These are phyloP conservation scores for Gracilaria caudata DNA, from an alignment of 23 red algal genomes.

Conservation along the genomic window DNA sequence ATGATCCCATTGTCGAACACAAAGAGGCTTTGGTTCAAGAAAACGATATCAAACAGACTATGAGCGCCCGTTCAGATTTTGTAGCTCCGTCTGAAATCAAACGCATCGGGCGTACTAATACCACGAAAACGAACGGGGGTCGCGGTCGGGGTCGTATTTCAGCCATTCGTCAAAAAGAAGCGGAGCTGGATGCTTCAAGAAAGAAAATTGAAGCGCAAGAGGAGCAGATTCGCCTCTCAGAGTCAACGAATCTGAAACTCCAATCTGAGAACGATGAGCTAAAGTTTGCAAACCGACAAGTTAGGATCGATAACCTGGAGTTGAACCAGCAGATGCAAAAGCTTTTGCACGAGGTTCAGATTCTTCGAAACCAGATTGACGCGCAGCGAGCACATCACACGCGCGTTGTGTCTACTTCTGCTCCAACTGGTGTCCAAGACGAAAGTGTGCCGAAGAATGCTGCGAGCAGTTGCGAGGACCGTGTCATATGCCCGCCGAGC, in stretches of 20 bases:
- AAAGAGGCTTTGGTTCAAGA: neutral
- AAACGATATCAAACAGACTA: neutral
- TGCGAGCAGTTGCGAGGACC: neutral
- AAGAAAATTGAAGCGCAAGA: constrained; percentile 31
- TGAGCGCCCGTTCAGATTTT: constrained; percentile 39
- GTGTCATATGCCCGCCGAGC: neutral
- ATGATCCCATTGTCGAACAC: neutral
- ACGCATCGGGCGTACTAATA: neutral
- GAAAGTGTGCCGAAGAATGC: neutral
- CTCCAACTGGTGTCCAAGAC: neutral
- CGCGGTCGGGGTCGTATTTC: neutral
- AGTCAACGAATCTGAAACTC: neutral
- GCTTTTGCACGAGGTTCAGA: constrained; percentile 32
- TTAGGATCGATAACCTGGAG: constrained; percentile 31
- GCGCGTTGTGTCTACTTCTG: neutral
- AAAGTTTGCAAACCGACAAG: neutral
- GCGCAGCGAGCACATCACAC: neutral
- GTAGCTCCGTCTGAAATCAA: constrained; percentile 39
- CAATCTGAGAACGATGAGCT: constrained; percentile 7
- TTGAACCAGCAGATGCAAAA: constrained; percentile 51
- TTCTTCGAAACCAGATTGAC: constrained; percentile 2
- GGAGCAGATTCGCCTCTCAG: neutral
- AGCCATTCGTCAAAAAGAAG: neutral
- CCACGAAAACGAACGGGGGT: neutral
- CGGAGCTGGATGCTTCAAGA: constrained; percentile 15